These are phyloP conservation scores for Cinchona pubescens DNA, from an alignment of 257 asterid genomes.

Conservation along the genomic window DNA sequence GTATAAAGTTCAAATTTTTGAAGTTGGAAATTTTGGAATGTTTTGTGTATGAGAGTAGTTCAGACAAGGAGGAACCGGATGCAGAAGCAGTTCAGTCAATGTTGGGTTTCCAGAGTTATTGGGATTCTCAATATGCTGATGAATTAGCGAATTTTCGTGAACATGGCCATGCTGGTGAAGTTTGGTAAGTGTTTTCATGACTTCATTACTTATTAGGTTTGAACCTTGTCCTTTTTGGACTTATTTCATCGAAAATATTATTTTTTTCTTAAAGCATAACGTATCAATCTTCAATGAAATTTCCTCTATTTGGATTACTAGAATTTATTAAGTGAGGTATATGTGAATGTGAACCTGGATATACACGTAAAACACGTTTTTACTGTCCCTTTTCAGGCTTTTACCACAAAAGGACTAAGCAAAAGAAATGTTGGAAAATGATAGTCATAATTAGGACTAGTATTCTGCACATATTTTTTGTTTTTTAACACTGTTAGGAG, in stretches of 20 bases:
- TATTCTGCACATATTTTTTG: not conserved
- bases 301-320: not conserved
- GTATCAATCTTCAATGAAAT: not conserved
- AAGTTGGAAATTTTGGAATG: not conserved
- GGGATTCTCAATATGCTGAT: constrained; percentile 93
- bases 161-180: constrained; percentile 94
- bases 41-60: constrained; percentile 40
- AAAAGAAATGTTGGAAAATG: not conserved
- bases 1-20: not conserved
- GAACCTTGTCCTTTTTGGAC: too few relatives aligned
- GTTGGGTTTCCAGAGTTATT: constrained; percentile 95
- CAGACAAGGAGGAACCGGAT: constrained; percentile 95
- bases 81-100: constrained; percentile 66
- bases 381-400: not conserved
- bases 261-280: too few relatives aligned
- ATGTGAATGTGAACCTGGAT: not conserved
- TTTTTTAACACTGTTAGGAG: not conserved
- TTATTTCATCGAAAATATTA: too few relatives aligned
- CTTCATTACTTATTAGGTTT: not conserved
- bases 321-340: not conserved
- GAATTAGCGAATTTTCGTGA: constrained; percentile 82
- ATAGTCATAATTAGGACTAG: too few relatives aligned
- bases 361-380: not conserved
- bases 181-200: constrained; percentile 58
- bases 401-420: not conserved